phyloP scores from a whole-genome alignment of 192 early-diverging fungal genomes.

The Coemansia sp. region DNA sequence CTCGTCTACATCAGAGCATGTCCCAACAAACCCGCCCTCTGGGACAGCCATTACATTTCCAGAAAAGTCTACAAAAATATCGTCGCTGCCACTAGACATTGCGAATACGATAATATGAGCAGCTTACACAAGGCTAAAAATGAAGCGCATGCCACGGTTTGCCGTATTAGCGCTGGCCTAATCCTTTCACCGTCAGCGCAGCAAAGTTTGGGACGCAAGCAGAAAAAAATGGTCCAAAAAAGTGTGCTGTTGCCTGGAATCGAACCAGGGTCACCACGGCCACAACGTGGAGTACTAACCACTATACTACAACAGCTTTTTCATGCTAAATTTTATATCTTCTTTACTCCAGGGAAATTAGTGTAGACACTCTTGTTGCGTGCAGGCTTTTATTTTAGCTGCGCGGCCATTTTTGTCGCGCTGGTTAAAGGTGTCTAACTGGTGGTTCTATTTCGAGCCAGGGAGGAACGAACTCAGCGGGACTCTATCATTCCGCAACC shows the following conservation, averaged over 20 bases:
- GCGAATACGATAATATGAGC: neutral
- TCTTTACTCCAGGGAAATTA: too few relatives aligned
- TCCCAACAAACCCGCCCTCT: conserved; percentile 61
- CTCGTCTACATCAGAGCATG: conserved; percentile 79
- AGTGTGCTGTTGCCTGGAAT: conserved; percentile 44
- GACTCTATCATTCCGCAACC: too few relatives aligned
- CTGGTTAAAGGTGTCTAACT: too few relatives aligned
- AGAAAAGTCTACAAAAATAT: conserved; percentile 26
- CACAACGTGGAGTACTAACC: conserved; percentile 53
- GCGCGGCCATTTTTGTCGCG: too few relatives aligned
- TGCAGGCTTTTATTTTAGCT: too few relatives aligned
- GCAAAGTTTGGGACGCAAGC: neutral
- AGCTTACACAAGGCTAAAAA: neutral
- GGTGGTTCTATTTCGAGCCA: too few relatives aligned
- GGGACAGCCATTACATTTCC: conserved; percentile 14
- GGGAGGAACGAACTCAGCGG: too few relatives aligned
- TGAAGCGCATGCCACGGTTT: neutral
- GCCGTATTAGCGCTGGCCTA: neutral
- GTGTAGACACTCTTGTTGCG: too few relatives aligned
- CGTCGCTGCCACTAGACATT: neutral
- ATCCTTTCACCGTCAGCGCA: neutral
- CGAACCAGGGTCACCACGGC: conserved; percentile 52
- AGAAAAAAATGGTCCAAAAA: neutral
- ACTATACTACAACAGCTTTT: conserved; percentile 52
- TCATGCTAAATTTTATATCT: too few relatives aligned